A percentile compares a stretch with the other conserved stretches of the same genome.
These are phyloP conservation scores for Solanum stenotomum DNA, from an alignment of 257 asterid genomes.

Conservation along the genomic window DNA sequence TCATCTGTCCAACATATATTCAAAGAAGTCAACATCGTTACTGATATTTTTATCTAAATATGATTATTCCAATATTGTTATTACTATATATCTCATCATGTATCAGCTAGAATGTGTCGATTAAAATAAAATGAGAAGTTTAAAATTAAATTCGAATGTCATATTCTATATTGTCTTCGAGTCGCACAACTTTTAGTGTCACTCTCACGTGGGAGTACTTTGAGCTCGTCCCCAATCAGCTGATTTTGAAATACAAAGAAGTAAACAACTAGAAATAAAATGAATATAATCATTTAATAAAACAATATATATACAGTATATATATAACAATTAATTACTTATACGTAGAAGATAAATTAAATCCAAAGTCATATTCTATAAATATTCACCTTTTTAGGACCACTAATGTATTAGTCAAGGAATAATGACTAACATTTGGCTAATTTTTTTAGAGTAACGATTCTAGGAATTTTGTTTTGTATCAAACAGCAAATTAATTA, in stretches of 20 bases:
- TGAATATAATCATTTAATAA: not conserved
- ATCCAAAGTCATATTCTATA: not conserved
- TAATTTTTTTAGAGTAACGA: too few species aligned
- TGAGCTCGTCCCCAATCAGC: not conserved
- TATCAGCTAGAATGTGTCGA: rapidly evolving
- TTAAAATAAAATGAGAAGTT: too few species aligned
- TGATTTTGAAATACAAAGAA: not conserved
- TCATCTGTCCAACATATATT: too few species aligned
- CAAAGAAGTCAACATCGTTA: too few species aligned
- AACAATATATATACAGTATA: too few species aligned
- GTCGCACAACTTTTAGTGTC: not conserved
- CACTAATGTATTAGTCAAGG: not conserved
- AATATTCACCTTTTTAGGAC: not conserved
- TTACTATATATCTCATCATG: too few species aligned
- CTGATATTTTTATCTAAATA: too few species aligned
- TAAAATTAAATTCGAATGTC: too few species aligned
- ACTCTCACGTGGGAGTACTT: not conserved
- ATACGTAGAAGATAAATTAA: not conserved
- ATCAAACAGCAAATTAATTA: too few species aligned
- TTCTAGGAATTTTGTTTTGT: too few species aligned
- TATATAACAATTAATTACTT: not conserved
- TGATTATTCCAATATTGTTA: too few species aligned
- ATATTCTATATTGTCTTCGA: not conserved
- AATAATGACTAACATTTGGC: not conserved
- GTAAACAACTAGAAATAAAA: not conserved